Base-by-base conservation (phyloP, 148 eudicot genomes). In the Arctostaphylos glauca region DNA sequence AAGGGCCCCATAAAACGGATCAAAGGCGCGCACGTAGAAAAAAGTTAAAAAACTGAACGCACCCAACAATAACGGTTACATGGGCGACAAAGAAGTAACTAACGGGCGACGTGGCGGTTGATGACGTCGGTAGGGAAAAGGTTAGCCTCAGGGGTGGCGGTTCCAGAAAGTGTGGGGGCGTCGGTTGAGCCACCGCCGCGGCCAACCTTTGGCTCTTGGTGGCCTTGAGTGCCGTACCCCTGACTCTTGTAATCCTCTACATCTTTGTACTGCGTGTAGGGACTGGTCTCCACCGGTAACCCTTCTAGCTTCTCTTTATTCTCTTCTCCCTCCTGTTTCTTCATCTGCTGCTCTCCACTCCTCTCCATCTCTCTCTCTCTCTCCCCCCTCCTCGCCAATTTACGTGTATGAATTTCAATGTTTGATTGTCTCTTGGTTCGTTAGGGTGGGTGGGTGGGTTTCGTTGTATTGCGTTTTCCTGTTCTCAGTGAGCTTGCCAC, bases 211-310 rank as follows among this genome's bases (percentile, higher is more conserved):
- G 91, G 91, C 9, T 90, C 84, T 67, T 73, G 80, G 88, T 94
- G 98, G 79, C 99, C 99, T 9, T 92, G 73, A 3, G 98, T 87
- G 44, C 99, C 98, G 58, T 96, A 96, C n/a, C 94, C 99, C 83
- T 94, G 89, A 62, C 78, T 76, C 89, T 96, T 96, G 88, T 96
- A 96, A 72, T 94, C 99, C 82, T 96, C 99, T 84, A 96, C 79
- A 81, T 92, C 95, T 70, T 85, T 89, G 89, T 92, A 94, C 83
- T 92, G 93, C 0, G 94, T 91, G 80, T 94, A 96, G 0, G 99
- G 99, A 83, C 99, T 96, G 15, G 89, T 93, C 73, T 91, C 88
- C 13, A 74, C 54, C 16, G 98, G 98, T 46, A 96, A 60, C 53
- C 85, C 96, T 53, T 86, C 92, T 80, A 79, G 49, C 47, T 87